Evolutionary conservation across 257 asterid genomes (phyloP).

Genomic region (Fraxinus anomala): DNA sequence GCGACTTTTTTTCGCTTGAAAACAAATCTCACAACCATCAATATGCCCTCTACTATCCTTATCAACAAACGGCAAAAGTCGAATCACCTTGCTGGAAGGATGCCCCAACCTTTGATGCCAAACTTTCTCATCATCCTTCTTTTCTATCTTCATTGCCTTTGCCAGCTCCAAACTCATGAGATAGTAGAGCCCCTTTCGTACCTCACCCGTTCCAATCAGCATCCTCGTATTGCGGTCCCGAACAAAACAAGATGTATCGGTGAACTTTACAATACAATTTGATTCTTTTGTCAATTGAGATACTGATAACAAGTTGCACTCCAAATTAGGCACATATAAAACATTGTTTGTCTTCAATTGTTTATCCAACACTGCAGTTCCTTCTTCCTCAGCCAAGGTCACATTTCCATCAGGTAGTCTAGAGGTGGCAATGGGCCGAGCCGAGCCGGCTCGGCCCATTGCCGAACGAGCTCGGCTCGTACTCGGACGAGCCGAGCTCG

Average conservation of each 20-base stretch:
- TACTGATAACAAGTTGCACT: slow-evolving; percentile 5
- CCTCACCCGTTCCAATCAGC: slow-evolving; percentile 28
- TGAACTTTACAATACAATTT: neutral
- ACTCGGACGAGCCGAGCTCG: too few relatives aligned
- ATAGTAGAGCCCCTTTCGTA: slow-evolving; percentile 12
- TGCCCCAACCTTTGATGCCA: slow-evolving; percentile 17
- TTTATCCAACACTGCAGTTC: neutral
- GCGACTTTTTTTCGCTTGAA: too few relatives aligned
- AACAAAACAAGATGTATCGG: slow-evolving; percentile 2
- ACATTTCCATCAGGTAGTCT: neutral
- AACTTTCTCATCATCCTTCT: neutral
- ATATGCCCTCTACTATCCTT: too few relatives aligned
- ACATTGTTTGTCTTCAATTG: neutral
- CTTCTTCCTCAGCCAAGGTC: neutral
- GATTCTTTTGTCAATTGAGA: neutral
- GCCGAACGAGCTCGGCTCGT: too few relatives aligned
- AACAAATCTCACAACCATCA: too few relatives aligned
- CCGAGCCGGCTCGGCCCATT: too few relatives aligned
- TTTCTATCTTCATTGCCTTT: neutral
- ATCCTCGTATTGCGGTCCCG: slow-evolving; percentile 22
- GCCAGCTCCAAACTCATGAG: neutral
- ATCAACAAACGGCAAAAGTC: too few relatives aligned
- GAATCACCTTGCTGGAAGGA: slow-evolving; percentile 2
- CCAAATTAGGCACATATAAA: neutral
- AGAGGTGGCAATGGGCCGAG: too few relatives aligned